Percentiles rank a stretch among this genome's conserved stretches.
These are phyloP conservation scores for Neonothopanus nambi DNA, from an alignment of 1,284 basidiomycete species.

Conservation along the genomic window DNA sequence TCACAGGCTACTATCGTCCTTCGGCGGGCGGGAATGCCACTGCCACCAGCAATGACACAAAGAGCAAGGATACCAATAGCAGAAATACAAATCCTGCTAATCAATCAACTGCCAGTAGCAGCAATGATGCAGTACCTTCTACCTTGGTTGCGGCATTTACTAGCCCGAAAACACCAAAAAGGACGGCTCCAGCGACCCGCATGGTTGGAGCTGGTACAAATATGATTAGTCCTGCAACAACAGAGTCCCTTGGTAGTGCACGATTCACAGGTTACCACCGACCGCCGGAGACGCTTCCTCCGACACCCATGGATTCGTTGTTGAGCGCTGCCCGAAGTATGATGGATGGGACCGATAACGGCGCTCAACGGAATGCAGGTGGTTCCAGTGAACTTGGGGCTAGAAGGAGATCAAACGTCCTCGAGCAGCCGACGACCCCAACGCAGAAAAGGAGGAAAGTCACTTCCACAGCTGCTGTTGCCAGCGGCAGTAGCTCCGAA, in stretches of 20 bases:
- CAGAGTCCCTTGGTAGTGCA: no score
- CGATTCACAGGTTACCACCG: no score
- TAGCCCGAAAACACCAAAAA: conserved; percentile 30
- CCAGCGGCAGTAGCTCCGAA: conserved; percentile 6
- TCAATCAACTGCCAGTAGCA: background rate
- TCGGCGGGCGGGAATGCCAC: background rate
- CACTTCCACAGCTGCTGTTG: conserved; percentile 16
- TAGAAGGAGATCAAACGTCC: conserved; percentile 18
- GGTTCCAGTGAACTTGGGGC: conserved; percentile 24
- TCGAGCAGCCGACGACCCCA: conserved; percentile 37
- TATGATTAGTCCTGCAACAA: background rate
- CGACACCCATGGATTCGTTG: conserved; percentile 46
- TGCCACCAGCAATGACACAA: background rate
- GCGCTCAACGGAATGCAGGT: conserved; percentile 20
- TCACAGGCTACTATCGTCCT: conserved; percentile 7
- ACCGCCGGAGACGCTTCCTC: conserved; percentile 12
- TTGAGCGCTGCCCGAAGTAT: conserved; percentile 62
- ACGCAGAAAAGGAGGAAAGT: conserved; percentile 6
- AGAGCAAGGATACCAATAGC: background rate
- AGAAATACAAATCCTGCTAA: background rate
- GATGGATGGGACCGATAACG: conserved; percentile 38
- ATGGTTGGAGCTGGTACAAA: background rate
- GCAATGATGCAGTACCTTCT: background rate
- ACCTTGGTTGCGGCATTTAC: background rate
- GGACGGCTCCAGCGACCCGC: conserved; percentile 2